phyloP scores from a whole-genome alignment of 352 stramenopile species.

The Albugo candida region DNA sequence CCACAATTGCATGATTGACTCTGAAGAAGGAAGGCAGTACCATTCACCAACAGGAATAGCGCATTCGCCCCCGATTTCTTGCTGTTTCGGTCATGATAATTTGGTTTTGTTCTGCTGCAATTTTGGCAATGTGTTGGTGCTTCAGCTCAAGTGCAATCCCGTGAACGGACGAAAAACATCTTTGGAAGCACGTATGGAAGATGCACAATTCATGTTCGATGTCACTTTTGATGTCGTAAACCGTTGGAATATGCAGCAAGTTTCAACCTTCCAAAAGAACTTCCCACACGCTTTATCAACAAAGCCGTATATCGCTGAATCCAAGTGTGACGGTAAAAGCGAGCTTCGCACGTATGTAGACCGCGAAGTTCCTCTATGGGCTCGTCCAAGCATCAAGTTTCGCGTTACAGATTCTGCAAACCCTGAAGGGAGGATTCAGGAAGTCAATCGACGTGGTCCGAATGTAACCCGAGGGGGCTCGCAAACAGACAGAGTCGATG shows the following conservation, averaged over 20 bases:
- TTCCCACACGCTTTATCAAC: neutral
- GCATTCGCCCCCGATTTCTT: neutral
- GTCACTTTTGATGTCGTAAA: neutral
- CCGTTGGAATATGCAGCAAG: neutral
- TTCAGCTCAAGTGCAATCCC: neutral
- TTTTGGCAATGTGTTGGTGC: neutral
- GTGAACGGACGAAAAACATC: neutral
- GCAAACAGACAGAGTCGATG: slow-evolving; percentile 24
- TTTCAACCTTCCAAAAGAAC: neutral
- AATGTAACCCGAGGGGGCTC: slow-evolving; percentile 16
- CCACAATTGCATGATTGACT: neutral
- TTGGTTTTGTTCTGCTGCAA: neutral
- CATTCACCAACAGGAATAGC: neutral
- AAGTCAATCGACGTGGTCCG: slow-evolving; percentile 55
- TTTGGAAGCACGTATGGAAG: neutral
- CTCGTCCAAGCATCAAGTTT: slow-evolving; percentile 56
- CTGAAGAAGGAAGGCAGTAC: neutral
- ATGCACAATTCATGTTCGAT: too few relatives aligned
- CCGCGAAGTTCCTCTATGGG: slow-evolving; percentile 43
- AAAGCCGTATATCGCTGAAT: neutral
- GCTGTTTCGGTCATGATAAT: neutral
- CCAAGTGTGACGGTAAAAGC: slow-evolving; percentile 19
- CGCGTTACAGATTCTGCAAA: slow-evolving; percentile 26
- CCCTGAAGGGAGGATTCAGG: slow-evolving; percentile 28
- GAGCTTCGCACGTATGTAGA: slow-evolving; percentile 40